Evolutionary conservation across 2,329 filamentous ascomycete genomes (phyloP).

Genomic region (Cladorrhinum sp.): DNA sequence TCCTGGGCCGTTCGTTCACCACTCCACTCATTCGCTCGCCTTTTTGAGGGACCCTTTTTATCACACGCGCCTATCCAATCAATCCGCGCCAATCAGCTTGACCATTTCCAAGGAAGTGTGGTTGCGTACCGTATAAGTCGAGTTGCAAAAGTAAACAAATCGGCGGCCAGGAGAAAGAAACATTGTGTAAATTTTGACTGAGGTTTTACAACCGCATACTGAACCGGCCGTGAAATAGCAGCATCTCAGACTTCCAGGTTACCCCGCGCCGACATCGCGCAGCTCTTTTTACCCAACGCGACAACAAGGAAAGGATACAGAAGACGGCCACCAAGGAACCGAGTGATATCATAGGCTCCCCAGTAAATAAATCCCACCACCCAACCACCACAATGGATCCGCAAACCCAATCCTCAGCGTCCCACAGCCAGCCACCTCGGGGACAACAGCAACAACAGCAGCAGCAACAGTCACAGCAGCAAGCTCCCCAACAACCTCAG

Average conservation of each 20-base stretch:
- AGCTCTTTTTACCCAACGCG: background rate
- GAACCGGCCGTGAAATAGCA: background rate
- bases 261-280: background rate
- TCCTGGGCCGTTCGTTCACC: constrained; percentile 25
- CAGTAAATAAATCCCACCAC: background rate
- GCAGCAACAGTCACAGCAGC: constrained; percentile 38
- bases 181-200: constrained; percentile 5
- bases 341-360: background rate
- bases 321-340: background rate
- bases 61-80: constrained; percentile 30
- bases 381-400: constrained; percentile 48
- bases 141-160: constrained; percentile 31
- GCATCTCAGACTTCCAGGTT: background rate
- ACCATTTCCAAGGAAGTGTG: constrained; percentile 16
- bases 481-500: constrained; percentile 42
- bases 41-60: constrained; percentile 7
- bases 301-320: background rate
- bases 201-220: constrained; percentile 1
- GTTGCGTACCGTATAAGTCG: constrained; percentile 20
- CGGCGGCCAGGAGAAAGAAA: constrained; percentile 8
- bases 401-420: constrained; percentile 45
- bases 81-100: constrained; percentile 31
- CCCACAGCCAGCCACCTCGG: constrained; percentile 56
- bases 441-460: constrained; percentile 46
- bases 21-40: constrained; percentile 33